These are phyloP conservation scores for Linum usitatissimum DNA, from an alignment of 345 rosid species.

Conservation along the genomic window DNA sequence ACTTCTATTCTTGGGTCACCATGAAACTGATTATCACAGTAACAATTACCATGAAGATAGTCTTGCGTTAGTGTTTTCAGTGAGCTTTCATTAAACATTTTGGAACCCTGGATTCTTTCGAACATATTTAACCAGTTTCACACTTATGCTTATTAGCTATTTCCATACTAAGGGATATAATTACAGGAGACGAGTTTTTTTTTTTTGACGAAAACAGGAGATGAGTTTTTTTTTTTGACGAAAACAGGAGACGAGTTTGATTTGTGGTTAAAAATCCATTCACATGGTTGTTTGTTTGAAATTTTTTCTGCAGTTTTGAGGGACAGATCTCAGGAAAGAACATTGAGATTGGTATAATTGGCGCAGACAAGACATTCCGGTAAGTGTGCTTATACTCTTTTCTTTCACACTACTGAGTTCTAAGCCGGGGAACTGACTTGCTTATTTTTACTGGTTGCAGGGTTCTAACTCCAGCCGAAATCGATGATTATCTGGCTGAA, in stretches of 20 bases:
- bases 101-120: background rate
- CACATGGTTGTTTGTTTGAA: conserved; percentile 8
- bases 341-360: conserved; percentile 7
- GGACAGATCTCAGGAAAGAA: conserved; percentile 39
- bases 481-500: conserved; percentile 1
- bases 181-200: no score
- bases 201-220: no score
- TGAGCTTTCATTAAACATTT: background rate
- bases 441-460: background rate
- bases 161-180: background rate
- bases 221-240: no score
- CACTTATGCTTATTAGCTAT: background rate
- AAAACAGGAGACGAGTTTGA: no score
- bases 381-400: background rate
- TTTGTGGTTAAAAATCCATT: no score
- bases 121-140: background rate
- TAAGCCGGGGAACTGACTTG: background rate
- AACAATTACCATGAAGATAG: no score
- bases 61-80: no score
- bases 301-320: conserved; percentile 48
- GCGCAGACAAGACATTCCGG: conserved; percentile 6
- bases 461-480: conserved; percentile 3
- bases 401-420: background rate
- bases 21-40: no score
- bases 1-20: no score